A percentile compares a stretch with the other conserved stretches of the same genome.
Conservation (phyloP, 2,329 filamentous ascomycete genomes). For the Aspergillus brasiliensis region DNA sequence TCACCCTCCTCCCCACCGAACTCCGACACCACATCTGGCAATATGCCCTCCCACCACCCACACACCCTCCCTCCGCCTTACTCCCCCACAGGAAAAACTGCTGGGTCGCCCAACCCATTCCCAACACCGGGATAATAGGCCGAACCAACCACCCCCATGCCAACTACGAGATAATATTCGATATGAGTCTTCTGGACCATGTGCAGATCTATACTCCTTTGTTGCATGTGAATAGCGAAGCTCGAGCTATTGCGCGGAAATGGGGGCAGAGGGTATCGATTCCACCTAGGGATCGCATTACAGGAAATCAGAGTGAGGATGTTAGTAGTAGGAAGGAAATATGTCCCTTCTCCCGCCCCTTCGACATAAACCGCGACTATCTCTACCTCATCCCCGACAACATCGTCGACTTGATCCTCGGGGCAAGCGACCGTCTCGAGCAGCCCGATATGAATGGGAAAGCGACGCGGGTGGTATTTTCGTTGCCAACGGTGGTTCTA, state of each 20-base stretch:
- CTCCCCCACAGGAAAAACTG: neutral
- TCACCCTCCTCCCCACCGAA: neutral
- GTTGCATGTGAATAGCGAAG: neutral
- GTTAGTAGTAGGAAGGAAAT: too few species aligned
- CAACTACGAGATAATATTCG: neutral
- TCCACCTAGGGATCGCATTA: too few species aligned
- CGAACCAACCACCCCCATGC: neutral
- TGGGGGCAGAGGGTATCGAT: neutral
- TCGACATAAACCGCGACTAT: neutral
- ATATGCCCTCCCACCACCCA: neutral
- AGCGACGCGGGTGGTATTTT: neutral
- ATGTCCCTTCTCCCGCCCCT: neutral
- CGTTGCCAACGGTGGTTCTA: neutral
- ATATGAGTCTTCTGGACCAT: neutral
- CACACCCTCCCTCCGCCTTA: neutral
- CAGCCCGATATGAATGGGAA: neutral
- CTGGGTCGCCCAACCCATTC: neutral
- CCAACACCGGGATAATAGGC: neutral
- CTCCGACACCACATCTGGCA: neutral
- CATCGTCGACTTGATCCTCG: neutral
- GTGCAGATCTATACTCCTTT: neutral
- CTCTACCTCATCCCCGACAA: neutral
- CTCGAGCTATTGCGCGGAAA: neutral
- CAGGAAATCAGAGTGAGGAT: too few species aligned
- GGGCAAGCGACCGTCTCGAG: neutral